Base-by-base conservation (phyloP, 805 yeast species). In the Komagataella ulmi region DNA sequence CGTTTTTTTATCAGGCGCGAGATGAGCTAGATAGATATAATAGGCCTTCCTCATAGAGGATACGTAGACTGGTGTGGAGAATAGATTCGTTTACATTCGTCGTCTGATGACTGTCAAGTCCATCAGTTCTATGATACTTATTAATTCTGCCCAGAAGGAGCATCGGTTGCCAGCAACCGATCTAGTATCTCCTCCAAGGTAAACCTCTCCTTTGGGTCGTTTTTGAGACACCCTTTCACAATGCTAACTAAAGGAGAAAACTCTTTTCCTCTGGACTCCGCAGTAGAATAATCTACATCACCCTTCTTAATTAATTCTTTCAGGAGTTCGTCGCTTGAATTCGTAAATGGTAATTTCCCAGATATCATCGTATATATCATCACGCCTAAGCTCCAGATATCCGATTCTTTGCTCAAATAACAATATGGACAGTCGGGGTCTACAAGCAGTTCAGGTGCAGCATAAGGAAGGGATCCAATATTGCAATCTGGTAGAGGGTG, bases 321-420 rank as follows among this genome's bases (percentile, higher is more conserved):
- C 40, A 30, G 8, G 3, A 14, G 3, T 30, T 30, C 40, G 40
- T 30, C 40, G 14, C 14, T 30, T 10, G 40, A 30, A 8, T 14
- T 30, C 54, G 80, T 81, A 67, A 90, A 90, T 1, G 97, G 97
- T 50, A 90, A 65, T 55, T 74, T 77, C 0, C 95, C 90, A 21
- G 80, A 75, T 24, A 82, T 65, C 78, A 88, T 76, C 1, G 95
- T 81, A 64, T 79, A 89, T 3, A 84, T 58, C 55, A 85, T 67
- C 0, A 89, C 86, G 3, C 97, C 98, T 47, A 86, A 73, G 0
- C 97, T 95, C 97, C 97, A 90, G 4, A 87, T 75, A 66, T 90
- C 98, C 1, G 90, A 83, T 45, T 79, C 68, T 2, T 86, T 82
- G 2, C 84, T 83, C 52, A 78, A 60, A 59, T 65, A 52, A 30